These are phyloP conservation scores for Theileria luwenshuni DNA, from an alignment of 169 alveolate genomes.

Conservation along the genomic window DNA sequence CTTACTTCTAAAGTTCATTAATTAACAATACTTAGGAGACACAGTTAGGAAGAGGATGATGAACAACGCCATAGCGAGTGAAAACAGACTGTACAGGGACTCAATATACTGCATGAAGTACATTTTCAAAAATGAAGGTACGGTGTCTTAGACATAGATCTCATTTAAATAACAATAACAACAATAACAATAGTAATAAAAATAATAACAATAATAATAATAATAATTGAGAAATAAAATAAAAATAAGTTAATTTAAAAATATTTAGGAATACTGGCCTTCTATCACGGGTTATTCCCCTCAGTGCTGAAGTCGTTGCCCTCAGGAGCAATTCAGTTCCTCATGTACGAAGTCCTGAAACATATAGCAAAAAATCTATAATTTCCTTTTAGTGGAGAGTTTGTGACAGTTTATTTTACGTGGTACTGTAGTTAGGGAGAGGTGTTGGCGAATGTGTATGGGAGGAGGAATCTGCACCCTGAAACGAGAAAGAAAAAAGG, in stretches of 20 bases:
- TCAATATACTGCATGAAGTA: slow-evolving; percentile 73
- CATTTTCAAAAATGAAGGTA: slow-evolving; percentile 72
- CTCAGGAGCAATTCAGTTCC: slow-evolving; percentile 86
- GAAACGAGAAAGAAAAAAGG: not conserved
- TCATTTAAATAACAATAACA: too few relatives aligned
- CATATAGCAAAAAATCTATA: slow-evolving; percentile 58
- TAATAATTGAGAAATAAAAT: too few relatives aligned
- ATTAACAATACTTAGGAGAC: slow-evolving; percentile 74
- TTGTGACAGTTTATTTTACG: not conserved
- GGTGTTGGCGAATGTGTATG: too few relatives aligned
- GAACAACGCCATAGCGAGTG: slow-evolving; percentile 85
- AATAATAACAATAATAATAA: too few relatives aligned
- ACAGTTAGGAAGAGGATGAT: slow-evolving; percentile 86
- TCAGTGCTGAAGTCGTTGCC: slow-evolving; percentile 82
- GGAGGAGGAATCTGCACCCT: not conserved
- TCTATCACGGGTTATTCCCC: slow-evolving; percentile 83
- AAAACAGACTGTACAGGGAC: slow-evolving; percentile 72
- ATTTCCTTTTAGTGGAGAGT: not conserved
- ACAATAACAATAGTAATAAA: too few relatives aligned
- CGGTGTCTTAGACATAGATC: too few relatives aligned
- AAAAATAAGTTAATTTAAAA: too few relatives aligned
- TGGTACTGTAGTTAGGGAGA: too few relatives aligned
- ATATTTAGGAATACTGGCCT: slow-evolving; percentile 71
- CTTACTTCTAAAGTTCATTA: slow-evolving; percentile 64
- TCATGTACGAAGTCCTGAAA: slow-evolving; percentile 80